Percentiles rank a stretch among this genome's conserved stretches.
phyloP scores from a whole-genome alignment of 148 eudicot species.

The Polygonum aviculare region DNA sequence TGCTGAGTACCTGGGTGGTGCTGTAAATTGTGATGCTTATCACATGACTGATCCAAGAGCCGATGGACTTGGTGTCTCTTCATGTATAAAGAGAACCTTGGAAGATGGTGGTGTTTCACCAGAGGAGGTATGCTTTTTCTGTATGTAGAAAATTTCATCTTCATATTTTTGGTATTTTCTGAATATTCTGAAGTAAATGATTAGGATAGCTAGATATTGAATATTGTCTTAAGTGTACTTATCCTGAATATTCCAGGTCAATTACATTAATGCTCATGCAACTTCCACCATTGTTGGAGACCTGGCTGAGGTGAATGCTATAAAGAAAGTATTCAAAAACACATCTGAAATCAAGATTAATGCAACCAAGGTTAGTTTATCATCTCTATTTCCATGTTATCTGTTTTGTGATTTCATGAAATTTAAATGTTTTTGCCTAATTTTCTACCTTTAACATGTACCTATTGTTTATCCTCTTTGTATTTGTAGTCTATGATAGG shows the following conservation, averaged over 20 bases:
- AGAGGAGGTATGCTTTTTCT: slow-evolving; percentile 53
- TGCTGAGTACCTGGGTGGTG: slow-evolving; percentile 91
- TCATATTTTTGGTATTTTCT: not conserved
- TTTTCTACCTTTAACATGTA: not conserved
- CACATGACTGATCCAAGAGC: slow-evolving; percentile 97
- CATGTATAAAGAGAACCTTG: slow-evolving; percentile 69
- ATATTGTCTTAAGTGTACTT: slow-evolving; percentile 7
- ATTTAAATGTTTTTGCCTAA: not conserved
- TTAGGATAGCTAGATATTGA: not conserved
- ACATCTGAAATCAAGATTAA: slow-evolving; percentile 86
- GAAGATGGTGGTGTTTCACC: slow-evolving; percentile 91
- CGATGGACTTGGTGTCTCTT: slow-evolving; percentile 94
- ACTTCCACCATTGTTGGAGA: slow-evolving; percentile 88
- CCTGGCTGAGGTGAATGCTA: slow-evolving; percentile 87
- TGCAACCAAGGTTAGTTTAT: slow-evolving; percentile 58
- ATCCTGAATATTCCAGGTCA: slow-evolving; percentile 43
- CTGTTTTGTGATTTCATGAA: not conserved
- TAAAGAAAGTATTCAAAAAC: slow-evolving; percentile 88
- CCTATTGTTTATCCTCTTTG: not conserved
- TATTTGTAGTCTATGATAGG: slow-evolving; percentile 72
- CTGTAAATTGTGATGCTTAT: slow-evolving; percentile 86
- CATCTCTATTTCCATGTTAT: not conserved
- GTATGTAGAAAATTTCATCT: not conserved
- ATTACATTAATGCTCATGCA: slow-evolving; percentile 93
- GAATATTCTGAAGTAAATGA: not conserved